phyloP scores from a whole-genome alignment of 768 basidiomycete genomes.

The Tephrocybe sp. region DNA sequence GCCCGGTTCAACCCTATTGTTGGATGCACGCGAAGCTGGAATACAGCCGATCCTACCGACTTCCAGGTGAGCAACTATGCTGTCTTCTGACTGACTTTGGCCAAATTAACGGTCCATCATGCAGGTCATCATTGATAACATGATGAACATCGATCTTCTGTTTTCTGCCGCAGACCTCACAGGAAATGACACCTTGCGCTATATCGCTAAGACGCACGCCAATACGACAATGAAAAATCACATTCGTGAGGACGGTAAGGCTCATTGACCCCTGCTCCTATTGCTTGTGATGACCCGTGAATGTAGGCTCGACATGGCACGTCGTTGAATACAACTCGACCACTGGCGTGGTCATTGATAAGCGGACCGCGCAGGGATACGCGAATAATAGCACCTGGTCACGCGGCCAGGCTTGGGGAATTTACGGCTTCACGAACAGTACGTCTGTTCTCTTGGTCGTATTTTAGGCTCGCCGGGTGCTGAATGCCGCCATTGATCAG shows the following conservation, averaged over 20 bases:
- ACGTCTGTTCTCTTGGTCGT: slow-evolving; percentile 21
- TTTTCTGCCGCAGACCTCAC: slow-evolving; percentile 56
- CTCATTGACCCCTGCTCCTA: neutral
- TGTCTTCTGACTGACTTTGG: neutral
- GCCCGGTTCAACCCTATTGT: slow-evolving; percentile 58
- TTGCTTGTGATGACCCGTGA: neutral
- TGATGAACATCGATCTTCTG: slow-evolving; percentile 79
- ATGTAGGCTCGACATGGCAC: slow-evolving; percentile 51
- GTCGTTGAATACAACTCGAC: slow-evolving; percentile 67
- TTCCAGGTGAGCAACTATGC: slow-evolving; percentile 30
- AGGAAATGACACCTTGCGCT: slow-evolving; percentile 54
- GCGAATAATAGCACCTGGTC: slow-evolving; percentile 70
- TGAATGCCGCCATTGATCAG: slow-evolving; percentile 27
- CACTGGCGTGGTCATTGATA: slow-evolving; percentile 58
- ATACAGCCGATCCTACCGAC: slow-evolving; percentile 43
- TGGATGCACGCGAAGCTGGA: slow-evolving; percentile 72
- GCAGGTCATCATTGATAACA: slow-evolving; percentile 76
- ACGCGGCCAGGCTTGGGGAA: slow-evolving; percentile 71
- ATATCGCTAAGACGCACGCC: slow-evolving; percentile 65
- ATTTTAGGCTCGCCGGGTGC: neutral
- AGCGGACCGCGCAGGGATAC: slow-evolving; percentile 62
- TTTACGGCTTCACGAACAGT: slow-evolving; percentile 73
- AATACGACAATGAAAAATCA: slow-evolving; percentile 69
- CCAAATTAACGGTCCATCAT: neutral
- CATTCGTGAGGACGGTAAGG: slow-evolving; percentile 58